phyloP scores from a whole-genome alignment of 495 filamentous ascomycete genomes.

The Astrothelium macrocarpum region DNA sequence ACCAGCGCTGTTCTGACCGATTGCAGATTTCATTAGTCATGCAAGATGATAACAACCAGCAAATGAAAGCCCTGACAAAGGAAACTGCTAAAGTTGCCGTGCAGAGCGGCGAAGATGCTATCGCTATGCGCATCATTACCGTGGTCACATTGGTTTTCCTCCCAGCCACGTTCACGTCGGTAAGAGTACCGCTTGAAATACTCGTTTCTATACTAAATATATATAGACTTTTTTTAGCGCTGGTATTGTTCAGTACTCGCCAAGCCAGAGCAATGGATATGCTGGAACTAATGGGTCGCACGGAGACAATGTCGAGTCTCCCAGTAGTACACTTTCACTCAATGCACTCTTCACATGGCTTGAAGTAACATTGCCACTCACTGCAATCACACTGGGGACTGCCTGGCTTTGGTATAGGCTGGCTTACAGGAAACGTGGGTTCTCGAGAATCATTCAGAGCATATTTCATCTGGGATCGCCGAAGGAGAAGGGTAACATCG shows the following conservation, averaged over 20 bases:
- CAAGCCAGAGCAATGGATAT: too few species aligned
- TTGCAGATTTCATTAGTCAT: too few species aligned
- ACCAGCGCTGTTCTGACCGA: too few species aligned
- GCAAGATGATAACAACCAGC: too few species aligned
- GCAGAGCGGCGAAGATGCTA: too few species aligned
- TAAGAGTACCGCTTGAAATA: conserved; percentile 18
- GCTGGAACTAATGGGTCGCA: too few species aligned
- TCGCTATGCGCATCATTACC: conserved; percentile 36
- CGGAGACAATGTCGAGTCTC: neutral
- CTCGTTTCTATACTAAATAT: neutral
- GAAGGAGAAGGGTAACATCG: too few species aligned
- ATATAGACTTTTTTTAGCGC: neutral
- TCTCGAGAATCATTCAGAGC: too few species aligned
- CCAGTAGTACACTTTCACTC: conserved; percentile 30
- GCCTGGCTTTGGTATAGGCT: neutral
- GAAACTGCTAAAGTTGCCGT: too few species aligned
- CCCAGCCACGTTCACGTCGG: conserved; percentile 40
- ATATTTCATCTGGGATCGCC: too few species aligned
- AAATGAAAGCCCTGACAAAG: too few species aligned
- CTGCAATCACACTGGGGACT: conserved; percentile 19
- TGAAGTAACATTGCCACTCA: conserved; percentile 38
- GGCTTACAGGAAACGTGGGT: neutral
- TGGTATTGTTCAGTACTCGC: neutral
- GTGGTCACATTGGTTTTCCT: conserved; percentile 37
- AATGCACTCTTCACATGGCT: conserved; percentile 36